These are phyloP conservation scores for Endothia cerciana DNA, from an alignment of 2,329 filamentous ascomycete genomes.

Conservation along the genomic window DNA sequence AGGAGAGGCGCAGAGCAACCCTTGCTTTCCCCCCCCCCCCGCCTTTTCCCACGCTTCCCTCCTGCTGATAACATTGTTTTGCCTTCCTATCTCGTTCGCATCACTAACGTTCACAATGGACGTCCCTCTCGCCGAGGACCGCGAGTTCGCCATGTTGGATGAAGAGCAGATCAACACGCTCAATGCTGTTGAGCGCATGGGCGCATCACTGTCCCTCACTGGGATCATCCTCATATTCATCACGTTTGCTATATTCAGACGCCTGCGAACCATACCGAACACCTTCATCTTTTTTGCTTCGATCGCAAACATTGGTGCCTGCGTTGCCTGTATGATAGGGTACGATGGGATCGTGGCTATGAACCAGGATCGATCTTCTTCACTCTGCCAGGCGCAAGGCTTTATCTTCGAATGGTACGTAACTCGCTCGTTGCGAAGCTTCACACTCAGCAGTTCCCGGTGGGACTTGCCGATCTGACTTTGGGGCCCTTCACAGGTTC, in stretches of 20 bases:
- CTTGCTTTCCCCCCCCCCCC: slow-evolving; percentile 4
- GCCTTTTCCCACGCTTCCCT: not conserved
- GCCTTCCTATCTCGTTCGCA: not conserved
- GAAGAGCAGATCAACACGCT: slow-evolving; percentile 45
- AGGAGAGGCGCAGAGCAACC: slow-evolving; percentile 18
- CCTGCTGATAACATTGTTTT: not conserved
- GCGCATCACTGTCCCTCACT: slow-evolving; percentile 56
- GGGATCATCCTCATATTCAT: slow-evolving; percentile 57
- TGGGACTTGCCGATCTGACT: not conserved
- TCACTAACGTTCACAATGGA: slow-evolving; percentile 21
- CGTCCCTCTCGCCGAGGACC: slow-evolving; percentile 28
- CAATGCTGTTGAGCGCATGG: slow-evolving; percentile 55
- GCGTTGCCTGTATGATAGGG: slow-evolving; percentile 71
- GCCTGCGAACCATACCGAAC: slow-evolving; percentile 62
- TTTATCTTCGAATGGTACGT: slow-evolving; percentile 71
- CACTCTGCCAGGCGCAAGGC: slow-evolving; percentile 65
- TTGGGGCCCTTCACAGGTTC: slow-evolving; percentile 57
- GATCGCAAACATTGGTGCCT: slow-evolving; percentile 62
- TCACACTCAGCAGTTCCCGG: not conserved
- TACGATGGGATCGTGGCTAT: slow-evolving; percentile 64
- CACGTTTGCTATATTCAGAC: slow-evolving; percentile 54
- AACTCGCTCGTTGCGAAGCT: not conserved
- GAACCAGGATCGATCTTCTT: slow-evolving; percentile 42
- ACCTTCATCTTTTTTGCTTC: slow-evolving; percentile 66
- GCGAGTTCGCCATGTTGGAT: slow-evolving; percentile 30